Evolutionary conservation across 768 basidiomycete genomes (phyloP), one percentile per base, ranked within the genome.

Genomic region (Boletellus emodensis): DNA sequence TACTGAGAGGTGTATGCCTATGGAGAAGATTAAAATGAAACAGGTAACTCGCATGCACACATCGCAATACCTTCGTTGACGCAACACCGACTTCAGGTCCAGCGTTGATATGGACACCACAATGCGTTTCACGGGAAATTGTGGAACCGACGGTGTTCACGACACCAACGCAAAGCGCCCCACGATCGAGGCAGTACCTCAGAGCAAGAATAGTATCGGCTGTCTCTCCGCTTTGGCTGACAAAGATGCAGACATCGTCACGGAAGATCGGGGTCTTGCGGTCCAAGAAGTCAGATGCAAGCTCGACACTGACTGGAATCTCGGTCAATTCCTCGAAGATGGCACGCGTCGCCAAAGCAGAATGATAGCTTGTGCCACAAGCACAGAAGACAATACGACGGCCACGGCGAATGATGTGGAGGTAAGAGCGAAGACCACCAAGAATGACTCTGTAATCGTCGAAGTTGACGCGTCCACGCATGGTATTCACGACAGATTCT

Each of bases 401-500:
- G 48, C 94, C 89, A 57, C 96, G 85, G 53, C 96, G 85, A 65
- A 99, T 98, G 66, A 96, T 94, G 35, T 87, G 90, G 52, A 99
- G 81, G 70, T 98, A 98, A 15, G 87, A 88, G 53, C 94, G 90
- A 53, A 99, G 79, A 35, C 96, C 96, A 66, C 96, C 96, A 38
- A 99, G 85, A 11, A 87, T 97, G 65, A 99, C 90, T 56, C 79
- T 80, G 72, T 90, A 81, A 46, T 79, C 83, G 65, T 98, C 96
- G 61, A 99, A 99, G 80, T 96, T 98, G 76, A 99, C 90, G 60
- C 96, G 93, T 53, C 96, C 96, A 81, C 96, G 90, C 96, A 99
- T 99, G 44, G 96, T 99, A 81, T 99, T 99, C 72, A 98, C 93
- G 55, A 98, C 96, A 24, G 93, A 95, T 66, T 99, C 96, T 44